Evolutionary conservation across 2,329 filamentous ascomycete genomes (phyloP).

Genomic region (Epicoccum nigrum): DNA sequence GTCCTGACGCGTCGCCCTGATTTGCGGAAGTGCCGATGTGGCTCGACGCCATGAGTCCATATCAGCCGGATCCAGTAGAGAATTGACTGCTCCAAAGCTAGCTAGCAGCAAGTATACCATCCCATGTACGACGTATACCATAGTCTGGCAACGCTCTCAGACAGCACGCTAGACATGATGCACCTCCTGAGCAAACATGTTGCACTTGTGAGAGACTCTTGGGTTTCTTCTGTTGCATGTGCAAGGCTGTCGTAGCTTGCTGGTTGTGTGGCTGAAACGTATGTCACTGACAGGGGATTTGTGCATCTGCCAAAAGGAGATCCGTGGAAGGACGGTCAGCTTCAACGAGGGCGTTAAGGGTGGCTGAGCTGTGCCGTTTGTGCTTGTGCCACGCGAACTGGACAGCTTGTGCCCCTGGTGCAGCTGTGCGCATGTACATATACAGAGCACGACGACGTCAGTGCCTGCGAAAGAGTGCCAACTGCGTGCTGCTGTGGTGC

Average conservation of each 20-base stretch:
- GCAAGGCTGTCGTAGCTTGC: conserved; percentile 6
- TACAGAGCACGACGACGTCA: background rate
- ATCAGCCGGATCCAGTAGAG: background rate
- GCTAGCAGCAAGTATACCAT: too few species aligned
- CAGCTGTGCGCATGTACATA: background rate
- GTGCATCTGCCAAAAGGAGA: conserved; percentile 6
- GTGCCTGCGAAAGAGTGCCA: background rate
- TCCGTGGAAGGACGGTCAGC: conserved; percentile 2
- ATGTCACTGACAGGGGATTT: conserved; percentile 7
- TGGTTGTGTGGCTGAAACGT: conserved; percentile 18
- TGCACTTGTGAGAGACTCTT: background rate
- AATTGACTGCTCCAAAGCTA: too few species aligned
- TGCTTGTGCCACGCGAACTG: conserved; percentile 1
- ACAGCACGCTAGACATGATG: background rate
- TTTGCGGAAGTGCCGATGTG: too few species aligned
- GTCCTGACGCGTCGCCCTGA: conserved; percentile 4
- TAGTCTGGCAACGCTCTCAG: too few species aligned
- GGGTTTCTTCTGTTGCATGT: background rate
- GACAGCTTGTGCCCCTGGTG: conserved; percentile 4
- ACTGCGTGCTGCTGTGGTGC: too few species aligned
- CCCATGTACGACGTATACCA: too few species aligned
- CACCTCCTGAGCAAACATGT: background rate
- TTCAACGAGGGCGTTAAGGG: conserved; percentile 9
- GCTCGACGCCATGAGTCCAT: too few species aligned
- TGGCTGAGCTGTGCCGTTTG: conserved; percentile 14